Evolutionary conservation across 805 yeast species (phyloP).

Genomic region (Yarrowia phangngaensis): DNA sequence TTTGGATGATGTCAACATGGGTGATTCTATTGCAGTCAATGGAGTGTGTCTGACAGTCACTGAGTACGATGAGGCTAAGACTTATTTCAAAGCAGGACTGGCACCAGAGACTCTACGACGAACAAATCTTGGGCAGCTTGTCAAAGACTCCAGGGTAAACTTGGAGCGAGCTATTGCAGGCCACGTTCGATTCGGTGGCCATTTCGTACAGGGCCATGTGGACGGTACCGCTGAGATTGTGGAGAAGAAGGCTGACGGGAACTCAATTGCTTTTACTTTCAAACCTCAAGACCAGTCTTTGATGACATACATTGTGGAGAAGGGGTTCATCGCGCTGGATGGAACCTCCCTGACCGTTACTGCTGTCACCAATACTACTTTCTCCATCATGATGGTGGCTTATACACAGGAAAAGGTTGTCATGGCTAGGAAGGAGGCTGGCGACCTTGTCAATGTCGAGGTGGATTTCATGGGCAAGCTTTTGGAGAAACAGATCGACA

Average conservation of each 20-base stretch:
- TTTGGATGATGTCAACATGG: constrained; percentile 77
- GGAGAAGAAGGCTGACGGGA: constrained; percentile 54
- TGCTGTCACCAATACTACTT: constrained; percentile 53
- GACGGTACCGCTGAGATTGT: constrained; percentile 78
- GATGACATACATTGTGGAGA: constrained; percentile 76
- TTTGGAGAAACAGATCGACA: constrained; percentile 76
- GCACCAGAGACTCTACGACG: constrained; percentile 88
- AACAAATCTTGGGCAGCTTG: constrained; percentile 66
- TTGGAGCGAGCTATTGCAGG: constrained; percentile 86
- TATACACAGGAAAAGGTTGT: constrained; percentile 83
- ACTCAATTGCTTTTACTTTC: constrained; percentile 74
- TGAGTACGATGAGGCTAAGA: constrained; percentile 51
- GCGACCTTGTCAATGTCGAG: constrained; percentile 77
- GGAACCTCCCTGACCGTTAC: constrained; percentile 92
- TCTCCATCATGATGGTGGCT: constrained; percentile 85
- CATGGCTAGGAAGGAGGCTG: constrained; percentile 59
- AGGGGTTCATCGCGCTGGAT: constrained; percentile 89
- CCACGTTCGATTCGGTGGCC: constrained; percentile 91
- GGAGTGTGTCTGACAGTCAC: constrained; percentile 93
- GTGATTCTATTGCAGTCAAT: constrained; percentile 88
- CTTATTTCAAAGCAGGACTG: constrained; percentile 78
- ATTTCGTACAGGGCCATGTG: constrained; percentile 95
- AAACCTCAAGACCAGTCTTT: constrained; percentile 59
- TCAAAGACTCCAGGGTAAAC: constrained; percentile 62
- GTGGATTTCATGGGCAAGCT: constrained; percentile 93